Evolutionary conservation across 2,329 filamentous ascomycete genomes (phyloP).

Genomic region (Coccinonectria pachysandricola): DNA sequence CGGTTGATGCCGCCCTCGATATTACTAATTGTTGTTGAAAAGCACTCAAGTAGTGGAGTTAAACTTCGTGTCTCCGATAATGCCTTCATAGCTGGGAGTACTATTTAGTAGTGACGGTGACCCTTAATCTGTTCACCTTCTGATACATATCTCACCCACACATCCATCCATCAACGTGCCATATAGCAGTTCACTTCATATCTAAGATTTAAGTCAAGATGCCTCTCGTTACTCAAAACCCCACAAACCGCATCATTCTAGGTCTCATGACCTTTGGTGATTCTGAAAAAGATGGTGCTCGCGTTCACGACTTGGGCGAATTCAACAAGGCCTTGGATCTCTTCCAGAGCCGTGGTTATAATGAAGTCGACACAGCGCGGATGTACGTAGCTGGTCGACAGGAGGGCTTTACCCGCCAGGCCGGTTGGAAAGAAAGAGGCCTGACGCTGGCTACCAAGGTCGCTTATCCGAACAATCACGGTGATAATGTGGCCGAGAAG

Average conservation of each 20-base stretch:
- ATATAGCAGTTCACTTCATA: too few relatives aligned
- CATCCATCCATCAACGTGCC: too few relatives aligned
- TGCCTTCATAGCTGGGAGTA: not conserved
- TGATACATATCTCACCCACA: slow-evolving; percentile 1
- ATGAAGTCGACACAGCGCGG: slow-evolving; percentile 76
- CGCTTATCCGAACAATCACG: slow-evolving; percentile 48
- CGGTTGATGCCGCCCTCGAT: too few relatives aligned
- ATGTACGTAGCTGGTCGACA: slow-evolving; percentile 62
- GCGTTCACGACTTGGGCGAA: slow-evolving; percentile 56
- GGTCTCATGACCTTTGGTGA: slow-evolving; percentile 81
- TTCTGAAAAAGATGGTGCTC: slow-evolving; percentile 49
- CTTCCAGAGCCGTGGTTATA: slow-evolving; percentile 70
- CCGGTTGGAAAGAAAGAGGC: slow-evolving; percentile 69
- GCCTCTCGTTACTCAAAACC: slow-evolving; percentile 33
- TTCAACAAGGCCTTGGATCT: slow-evolving; percentile 64
- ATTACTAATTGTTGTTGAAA: too few relatives aligned
- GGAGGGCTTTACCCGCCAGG: slow-evolving; percentile 66
- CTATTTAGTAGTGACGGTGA: too few relatives aligned
- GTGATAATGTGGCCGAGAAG: slow-evolving; percentile 52
- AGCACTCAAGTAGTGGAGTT: slow-evolving; percentile 13
- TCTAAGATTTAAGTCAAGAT: too few relatives aligned
- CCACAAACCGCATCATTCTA: slow-evolving; percentile 63
- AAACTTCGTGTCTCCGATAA: slow-evolving; percentile 11
- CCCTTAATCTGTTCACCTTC: too few relatives aligned
- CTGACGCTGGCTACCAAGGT: slow-evolving; percentile 70